A percentile compares a stretch with the other conserved stretches of the same genome.
Evolutionary conservation across 2,329 filamentous ascomycete genomes (phyloP).

Genomic region (Calycina herbarum): DNA sequence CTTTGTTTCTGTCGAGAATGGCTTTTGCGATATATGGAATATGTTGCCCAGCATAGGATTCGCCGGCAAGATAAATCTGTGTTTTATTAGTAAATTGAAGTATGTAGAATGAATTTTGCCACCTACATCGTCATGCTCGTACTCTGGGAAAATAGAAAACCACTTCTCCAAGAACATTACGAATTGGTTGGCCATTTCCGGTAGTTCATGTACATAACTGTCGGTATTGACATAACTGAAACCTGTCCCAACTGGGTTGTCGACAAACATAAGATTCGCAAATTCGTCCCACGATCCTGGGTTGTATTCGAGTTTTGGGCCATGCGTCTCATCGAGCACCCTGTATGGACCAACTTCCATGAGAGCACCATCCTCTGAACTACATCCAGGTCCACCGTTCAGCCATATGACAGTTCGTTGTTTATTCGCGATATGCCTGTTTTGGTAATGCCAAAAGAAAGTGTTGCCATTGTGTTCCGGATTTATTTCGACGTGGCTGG

Average conservation of each 20-base stretch:
- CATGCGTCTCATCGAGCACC: slow-evolving; percentile 65
- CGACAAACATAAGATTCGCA: slow-evolving; percentile 92
- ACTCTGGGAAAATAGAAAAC: slow-evolving; percentile 88
- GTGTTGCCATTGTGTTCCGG: slow-evolving; percentile 84
- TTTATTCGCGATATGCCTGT: slow-evolving; percentile 88
- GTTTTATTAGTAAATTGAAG: slow-evolving; percentile 27
- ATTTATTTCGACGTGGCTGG: slow-evolving; percentile 86
- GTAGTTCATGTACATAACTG: slow-evolving; percentile 79
- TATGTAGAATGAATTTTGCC: neutral
- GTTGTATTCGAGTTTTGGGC: slow-evolving; percentile 67
- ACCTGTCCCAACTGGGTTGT: slow-evolving; percentile 94
- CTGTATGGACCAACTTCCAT: slow-evolving; percentile 97
- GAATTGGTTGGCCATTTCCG: slow-evolving; percentile 88
- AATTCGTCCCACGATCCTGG: slow-evolving; percentile 99
- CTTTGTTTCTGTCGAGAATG: slow-evolving; percentile 83
- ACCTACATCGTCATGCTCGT: slow-evolving; percentile 86
- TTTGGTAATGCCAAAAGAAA: slow-evolving; percentile 98
- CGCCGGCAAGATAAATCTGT: slow-evolving; percentile 89
- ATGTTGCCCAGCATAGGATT: slow-evolving; percentile 95
- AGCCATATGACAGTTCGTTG: slow-evolving; percentile 94
- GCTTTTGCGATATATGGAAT: slow-evolving; percentile 95
- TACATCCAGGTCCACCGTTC: slow-evolving; percentile 95
- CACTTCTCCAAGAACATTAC: slow-evolving; percentile 87
- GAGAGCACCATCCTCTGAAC: slow-evolving; percentile 80
- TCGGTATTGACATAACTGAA: slow-evolving; percentile 95